Evolutionary conservation across 2,329 filamentous ascomycete genomes (phyloP).

Genomic region (Paraphoma sp.): DNA sequence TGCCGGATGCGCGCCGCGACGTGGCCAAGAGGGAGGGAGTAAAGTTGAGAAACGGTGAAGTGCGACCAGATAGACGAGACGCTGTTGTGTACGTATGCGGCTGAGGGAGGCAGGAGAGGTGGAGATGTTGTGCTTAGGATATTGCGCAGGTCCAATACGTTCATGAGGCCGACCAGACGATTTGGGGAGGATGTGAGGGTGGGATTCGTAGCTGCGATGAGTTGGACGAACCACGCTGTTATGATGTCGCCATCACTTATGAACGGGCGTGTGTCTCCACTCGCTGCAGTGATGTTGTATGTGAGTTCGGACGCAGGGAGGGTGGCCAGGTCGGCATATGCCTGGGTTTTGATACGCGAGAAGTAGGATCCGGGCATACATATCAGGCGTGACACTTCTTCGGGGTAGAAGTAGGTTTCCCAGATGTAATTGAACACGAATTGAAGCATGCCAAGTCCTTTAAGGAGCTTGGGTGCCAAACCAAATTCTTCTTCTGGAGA

Average conservation of each 20-base stretch:
- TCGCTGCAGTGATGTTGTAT: conserved; percentile 11
- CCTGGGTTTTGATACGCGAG: conserved; percentile 13
- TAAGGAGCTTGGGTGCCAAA: conserved; percentile 12
- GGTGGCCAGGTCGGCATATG: conserved; percentile 14
- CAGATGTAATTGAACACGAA: conserved; percentile 23
- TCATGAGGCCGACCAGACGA: conserved; percentile 27
- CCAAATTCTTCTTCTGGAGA: conserved; percentile 17
- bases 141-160: conserved; percentile 32
- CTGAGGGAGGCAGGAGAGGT: conserved; percentile 13
- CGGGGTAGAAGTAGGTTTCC: conserved; percentile 17
- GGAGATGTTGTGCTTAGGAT: conserved; percentile 14
- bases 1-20: conserved; percentile 29
- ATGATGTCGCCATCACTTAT: conserved; percentile 28
- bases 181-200: conserved; percentile 1
- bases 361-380: conserved; percentile 23
- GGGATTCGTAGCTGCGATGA: conserved; percentile 12
- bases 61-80: conserved; percentile 6
- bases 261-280: conserved; percentile 18
- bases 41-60: conserved; percentile 17
- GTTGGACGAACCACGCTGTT: conserved; percentile 18
- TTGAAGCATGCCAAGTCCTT: conserved; percentile 8
- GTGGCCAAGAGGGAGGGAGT: conserved; percentile 23
- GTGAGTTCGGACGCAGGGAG: background rate
- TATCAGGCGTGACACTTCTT: conserved; percentile 11
- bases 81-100: conserved; percentile 25